Evolutionary conservation across 345 rosid species (phyloP), one percentile per base, ranked within the genome.

Genomic region (Cardamine resedifolia): DNA sequence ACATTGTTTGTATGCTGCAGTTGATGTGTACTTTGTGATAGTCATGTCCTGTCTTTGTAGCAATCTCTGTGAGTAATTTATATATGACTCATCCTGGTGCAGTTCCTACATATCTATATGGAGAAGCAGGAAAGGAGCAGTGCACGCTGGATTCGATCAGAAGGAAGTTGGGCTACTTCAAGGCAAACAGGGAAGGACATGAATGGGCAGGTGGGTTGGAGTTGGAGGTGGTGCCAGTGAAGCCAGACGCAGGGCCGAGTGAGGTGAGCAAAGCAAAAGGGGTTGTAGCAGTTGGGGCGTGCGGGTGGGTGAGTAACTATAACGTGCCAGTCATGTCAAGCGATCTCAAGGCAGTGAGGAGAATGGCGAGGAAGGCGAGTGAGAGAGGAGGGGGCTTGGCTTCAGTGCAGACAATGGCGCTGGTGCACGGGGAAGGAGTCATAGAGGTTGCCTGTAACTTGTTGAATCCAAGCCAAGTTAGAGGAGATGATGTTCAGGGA

Each of bases 361-460:
- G 85, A 77, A 72, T 91, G 15, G 88, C 96, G 14, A 88, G 86
- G 76, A 79, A 63, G 66, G 86, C 78, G 1, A 89, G 97, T 48
- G 88, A 82, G 73, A 84, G 96, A 80, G 90, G 96, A 63, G 97
- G 95, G 0, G 95, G 98, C n/a, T 84, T 91, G 74, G 74, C 78
- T 55, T 85, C 88, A 4, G 97, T 94, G 45, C 97, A 94, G 82
- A 90, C 96, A 56, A 91, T 94, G 98, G 97, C 93, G 30, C 89
- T 94, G 48, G 81, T 81, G 58, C 91, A 89, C 27, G 83, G 83
- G 36, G 83, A 83, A 62, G 83, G 79, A 44, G 75, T 85, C 18
- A 88, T 75, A 34, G 98, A 91, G 80, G 96, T 94, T 18, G 98
- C 96, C 1, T 91, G 96, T 79, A 91, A 91, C 79, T 73, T 94